Percentiles rank a stretch among this genome's conserved stretches.
Conservation (phyloP, 192 early-diverging fungal species). For the Coemansia umbellata region DNA sequence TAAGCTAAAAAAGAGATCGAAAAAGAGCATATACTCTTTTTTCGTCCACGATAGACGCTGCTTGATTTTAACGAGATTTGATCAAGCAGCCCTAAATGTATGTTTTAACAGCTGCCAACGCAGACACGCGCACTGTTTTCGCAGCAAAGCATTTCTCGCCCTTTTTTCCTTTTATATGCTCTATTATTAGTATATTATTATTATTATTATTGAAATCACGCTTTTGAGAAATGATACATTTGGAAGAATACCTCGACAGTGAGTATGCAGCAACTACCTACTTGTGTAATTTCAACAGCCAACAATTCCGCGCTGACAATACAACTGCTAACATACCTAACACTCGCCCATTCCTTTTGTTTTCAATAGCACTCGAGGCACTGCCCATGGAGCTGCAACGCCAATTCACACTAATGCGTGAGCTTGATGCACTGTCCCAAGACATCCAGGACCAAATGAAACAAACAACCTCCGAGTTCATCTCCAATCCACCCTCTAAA, state of each 20-base stretch:
- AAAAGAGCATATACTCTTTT: too few species aligned
- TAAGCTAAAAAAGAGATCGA: too few species aligned
- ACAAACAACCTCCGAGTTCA: slow-evolving; percentile 65
- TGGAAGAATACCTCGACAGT: slow-evolving; percentile 92
- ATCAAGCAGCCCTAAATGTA: too few species aligned
- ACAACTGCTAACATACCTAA: neutral
- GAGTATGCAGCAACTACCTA: slow-evolving; percentile 21
- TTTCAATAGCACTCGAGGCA: slow-evolving; percentile 63
- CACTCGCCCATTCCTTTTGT: neutral
- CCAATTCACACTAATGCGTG: slow-evolving; percentile 91
- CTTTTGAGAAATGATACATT: slow-evolving; percentile 49
- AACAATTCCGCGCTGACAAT: neutral
- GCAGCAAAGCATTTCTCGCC: too few species aligned
- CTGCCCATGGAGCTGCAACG: slow-evolving; percentile 74
- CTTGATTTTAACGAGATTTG: too few species aligned
- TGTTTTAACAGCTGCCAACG: too few species aligned
- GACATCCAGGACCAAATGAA: slow-evolving; percentile 72
- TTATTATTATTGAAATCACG: neutral
- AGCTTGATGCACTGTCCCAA: slow-evolving; percentile 74
- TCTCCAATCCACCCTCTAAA: slow-evolving; percentile 55
- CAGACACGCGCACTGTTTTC: too few species aligned
- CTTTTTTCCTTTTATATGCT: neutral
- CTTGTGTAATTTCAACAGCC: neutral
- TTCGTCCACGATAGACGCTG: too few species aligned
- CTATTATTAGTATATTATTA: neutral